Evolutionary conservation across 164 flowering plant species (phyloP).

Genomic region (Platanus orientalis): DNA sequence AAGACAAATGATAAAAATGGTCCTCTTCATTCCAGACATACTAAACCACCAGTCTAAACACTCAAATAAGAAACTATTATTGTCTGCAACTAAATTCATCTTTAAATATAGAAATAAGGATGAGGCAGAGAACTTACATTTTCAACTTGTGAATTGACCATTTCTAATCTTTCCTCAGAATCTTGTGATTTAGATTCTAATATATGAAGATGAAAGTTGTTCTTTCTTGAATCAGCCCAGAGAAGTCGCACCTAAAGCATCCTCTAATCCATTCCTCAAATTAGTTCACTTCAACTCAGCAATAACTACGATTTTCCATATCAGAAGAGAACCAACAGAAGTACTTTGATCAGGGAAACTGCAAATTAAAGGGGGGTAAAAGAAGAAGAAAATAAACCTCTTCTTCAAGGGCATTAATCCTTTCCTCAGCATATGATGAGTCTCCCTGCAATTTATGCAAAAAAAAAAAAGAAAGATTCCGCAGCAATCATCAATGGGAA

Average conservation of each 20-base stretch:
- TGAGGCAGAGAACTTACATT: slow-evolving; percentile 33
- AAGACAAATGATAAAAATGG: neutral
- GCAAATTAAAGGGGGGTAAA: slow-evolving; percentile 1
- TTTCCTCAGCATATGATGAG: slow-evolving; percentile 30
- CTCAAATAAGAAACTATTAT: neutral
- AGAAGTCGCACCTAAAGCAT: slow-evolving; percentile 60
- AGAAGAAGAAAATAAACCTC: slow-evolving; percentile 37
- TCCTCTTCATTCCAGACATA: neutral
- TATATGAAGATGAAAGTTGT: slow-evolving; percentile 58
- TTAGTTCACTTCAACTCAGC: slow-evolving; percentile 21
- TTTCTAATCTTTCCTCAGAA: slow-evolving; percentile 40
- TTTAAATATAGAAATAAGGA: neutral
- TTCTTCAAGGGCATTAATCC: slow-evolving; percentile 43
- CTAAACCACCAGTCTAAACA: neutral
- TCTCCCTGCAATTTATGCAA: slow-evolving; percentile 34
- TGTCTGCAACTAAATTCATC: neutral
- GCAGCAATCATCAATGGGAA: neutral
- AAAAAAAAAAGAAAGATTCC: neutral
- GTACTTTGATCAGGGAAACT: too few species aligned
- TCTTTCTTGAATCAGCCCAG: slow-evolving; percentile 61
- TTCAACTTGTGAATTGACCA: slow-evolving; percentile 37
- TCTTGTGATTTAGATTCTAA: slow-evolving; percentile 49
- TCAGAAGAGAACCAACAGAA: neutral
- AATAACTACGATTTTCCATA: neutral
- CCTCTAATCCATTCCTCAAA: slow-evolving; percentile 21